These are phyloP conservation scores for Lepidium africanum DNA, from an alignment of 345 rosid species.

Conservation along the genomic window DNA sequence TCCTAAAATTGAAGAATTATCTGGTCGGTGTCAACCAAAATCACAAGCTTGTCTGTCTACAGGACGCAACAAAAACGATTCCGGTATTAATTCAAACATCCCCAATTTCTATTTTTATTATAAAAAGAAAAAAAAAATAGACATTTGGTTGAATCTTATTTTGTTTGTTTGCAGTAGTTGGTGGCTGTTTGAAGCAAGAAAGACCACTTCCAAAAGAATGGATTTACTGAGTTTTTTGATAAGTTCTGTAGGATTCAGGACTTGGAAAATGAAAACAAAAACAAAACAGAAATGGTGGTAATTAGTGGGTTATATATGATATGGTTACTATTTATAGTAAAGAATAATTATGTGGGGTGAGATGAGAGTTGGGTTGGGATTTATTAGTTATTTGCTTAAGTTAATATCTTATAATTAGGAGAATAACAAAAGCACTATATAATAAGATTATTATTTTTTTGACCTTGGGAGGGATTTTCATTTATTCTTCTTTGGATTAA, in stretches of 20 bases:
- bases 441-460: background rate
- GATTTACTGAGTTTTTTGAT: constrained; percentile 38
- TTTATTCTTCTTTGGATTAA: constrained; percentile 3
- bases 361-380: background rate
- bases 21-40: constrained; percentile 22
- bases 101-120: background rate
- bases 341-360: constrained; percentile 5
- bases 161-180: constrained; percentile 26
- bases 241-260: constrained; percentile 1
- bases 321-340: constrained; percentile 15
- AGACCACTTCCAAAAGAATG: constrained; percentile 56
- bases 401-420: background rate
- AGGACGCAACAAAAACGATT: background rate
- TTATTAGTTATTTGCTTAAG: background rate
- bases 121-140: background rate
- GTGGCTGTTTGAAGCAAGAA: constrained; percentile 38
- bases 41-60: constrained; percentile 17
- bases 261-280: background rate
- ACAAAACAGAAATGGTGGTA: background rate
- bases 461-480: background rate
- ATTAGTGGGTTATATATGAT: constrained; percentile 4
- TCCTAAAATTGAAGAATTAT: constrained; percentile 28
- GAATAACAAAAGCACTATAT: background rate
- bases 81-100: constrained; percentile 7
- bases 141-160: background rate